phyloP scores from a whole-genome alignment of 2,329 filamentous ascomycete genomes.

The Neocucurbitaria cava region DNA sequence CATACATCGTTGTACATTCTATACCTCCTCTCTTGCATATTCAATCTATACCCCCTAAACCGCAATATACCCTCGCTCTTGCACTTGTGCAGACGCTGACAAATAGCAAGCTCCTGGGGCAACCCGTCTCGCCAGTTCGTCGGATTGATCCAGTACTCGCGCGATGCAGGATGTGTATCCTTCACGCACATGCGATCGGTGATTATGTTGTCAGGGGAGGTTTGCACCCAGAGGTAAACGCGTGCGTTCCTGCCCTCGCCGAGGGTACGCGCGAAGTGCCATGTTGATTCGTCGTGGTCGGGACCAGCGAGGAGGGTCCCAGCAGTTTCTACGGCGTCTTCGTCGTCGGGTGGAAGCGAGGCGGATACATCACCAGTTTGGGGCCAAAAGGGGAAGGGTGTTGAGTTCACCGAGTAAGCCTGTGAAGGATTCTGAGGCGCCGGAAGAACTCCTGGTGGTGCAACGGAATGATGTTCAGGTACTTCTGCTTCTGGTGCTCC shows the following conservation, averaged over 20 bases:
- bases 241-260: neutral
- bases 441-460: too few relatives aligned
- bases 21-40: neutral
- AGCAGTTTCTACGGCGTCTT: neutral
- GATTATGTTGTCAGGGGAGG: too few relatives aligned
- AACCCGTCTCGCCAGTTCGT: slow-evolving; percentile 13
- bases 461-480: too few relatives aligned
- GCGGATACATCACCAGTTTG: neutral
- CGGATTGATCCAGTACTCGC: slow-evolving; percentile 8
- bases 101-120: slow-evolving; percentile 12
- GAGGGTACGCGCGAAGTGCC: neutral
- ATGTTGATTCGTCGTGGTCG: neutral
- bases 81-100: slow-evolving; percentile 6
- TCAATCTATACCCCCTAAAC: slow-evolving; percentile 9
- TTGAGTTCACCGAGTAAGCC: neutral
- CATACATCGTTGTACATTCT: slow-evolving; percentile 11
- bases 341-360: neutral
- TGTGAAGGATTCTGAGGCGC: too few relatives aligned
- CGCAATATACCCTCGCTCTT: slow-evolving; percentile 3
- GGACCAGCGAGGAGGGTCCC: neutral
- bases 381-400: neutral
- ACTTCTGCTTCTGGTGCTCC: too few relatives aligned
- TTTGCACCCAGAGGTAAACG: neutral
- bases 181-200: too few relatives aligned
- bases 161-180: too few relatives aligned